Evolutionary conservation across 2,329 filamentous ascomycete species (phyloP), one percentile per base, ranked within the genome.

Genomic region (Talaromyces sp.): DNA sequence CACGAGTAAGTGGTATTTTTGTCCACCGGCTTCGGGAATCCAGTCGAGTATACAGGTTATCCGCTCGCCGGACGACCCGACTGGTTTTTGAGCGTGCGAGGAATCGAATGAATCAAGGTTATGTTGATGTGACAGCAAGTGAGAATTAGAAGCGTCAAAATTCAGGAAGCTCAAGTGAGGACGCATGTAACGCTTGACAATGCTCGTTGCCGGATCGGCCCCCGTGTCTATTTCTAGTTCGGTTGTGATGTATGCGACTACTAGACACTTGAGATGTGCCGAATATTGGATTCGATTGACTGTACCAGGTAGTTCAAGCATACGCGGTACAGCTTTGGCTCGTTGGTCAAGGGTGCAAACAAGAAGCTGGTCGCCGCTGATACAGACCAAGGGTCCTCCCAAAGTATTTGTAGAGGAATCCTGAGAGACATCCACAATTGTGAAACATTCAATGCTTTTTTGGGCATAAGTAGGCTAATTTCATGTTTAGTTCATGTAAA

Each of bases 301-400:
- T 19, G 74, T 77, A n/a, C 80, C 80, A 47, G 76, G 75, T 13
- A 81, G 61, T 27, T 71, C 70, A 35, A 80, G 76, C 17, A 75
- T 75, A 39, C 78, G 75, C 10, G 80, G 77, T 35, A 83, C 75
- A 45, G 76, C 73, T 67, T 77, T 80, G 54, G 74, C 69, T 39
- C 78, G 75, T 45, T 73, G 73, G 58, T 82, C 80, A 37, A 86
- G 68, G 45, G 79, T 80, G 31, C 82, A 81, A 59, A 82, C 79
- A 13, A 84, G 74, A 65, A 85, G 75, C 31, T 81, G 76, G 11
- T 78, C 77, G 31, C 81, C 80, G 19, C 80, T 78, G 57, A 84
- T 79, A 45, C 80, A 82, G 50, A 84, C 79, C 10, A 85, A 71
- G 43, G 81, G 79, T 1, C 79, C 79, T 15, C 74, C 73, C 11